Evolutionary conservation across 2,329 filamentous ascomycete species (phyloP).

Genomic region (Nannizzia gypsea): DNA sequence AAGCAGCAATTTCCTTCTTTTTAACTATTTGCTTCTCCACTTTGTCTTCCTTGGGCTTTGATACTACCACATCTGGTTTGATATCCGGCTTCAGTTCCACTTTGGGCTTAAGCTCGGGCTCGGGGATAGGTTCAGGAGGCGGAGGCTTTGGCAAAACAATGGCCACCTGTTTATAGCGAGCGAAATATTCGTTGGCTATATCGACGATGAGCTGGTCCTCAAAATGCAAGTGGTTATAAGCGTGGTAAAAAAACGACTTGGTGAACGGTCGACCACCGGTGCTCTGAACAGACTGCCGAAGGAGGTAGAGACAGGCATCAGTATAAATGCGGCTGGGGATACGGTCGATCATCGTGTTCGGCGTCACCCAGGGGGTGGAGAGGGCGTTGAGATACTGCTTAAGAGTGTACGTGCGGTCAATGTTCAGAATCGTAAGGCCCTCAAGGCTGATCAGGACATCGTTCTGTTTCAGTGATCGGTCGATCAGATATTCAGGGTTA

Average conservation of each 20-base stretch:
- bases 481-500: constrained; percentile 27
- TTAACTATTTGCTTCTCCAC: not conserved
- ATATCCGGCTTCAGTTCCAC: constrained; percentile 16
- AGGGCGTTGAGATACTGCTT: constrained; percentile 33
- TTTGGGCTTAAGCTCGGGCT: constrained; percentile 13
- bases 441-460: constrained; percentile 35
- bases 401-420: constrained; percentile 36
- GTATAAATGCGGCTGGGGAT: constrained; percentile 26
- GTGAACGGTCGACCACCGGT: constrained; percentile 33
- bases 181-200: constrained; percentile 27
- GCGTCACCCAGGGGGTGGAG: constrained; percentile 18
- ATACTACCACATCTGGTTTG: not conserved
- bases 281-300: constrained; percentile 31
- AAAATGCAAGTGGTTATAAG: constrained; percentile 33
- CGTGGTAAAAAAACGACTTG: constrained; percentile 33
- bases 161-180: constrained; percentile 26
- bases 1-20: not conserved
- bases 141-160: constrained; percentile 24
- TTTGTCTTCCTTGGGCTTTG: not conserved
- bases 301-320: constrained; percentile 29
- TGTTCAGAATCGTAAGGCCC: constrained; percentile 33
- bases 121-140: constrained; percentile 11
- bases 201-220: constrained; percentile 26
- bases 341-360: constrained; percentile 6
- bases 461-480: constrained; percentile 34